phyloP scores from a whole-genome alignment of 495 filamentous ascomycete species.

The Aspergillus conjunctus region DNA sequence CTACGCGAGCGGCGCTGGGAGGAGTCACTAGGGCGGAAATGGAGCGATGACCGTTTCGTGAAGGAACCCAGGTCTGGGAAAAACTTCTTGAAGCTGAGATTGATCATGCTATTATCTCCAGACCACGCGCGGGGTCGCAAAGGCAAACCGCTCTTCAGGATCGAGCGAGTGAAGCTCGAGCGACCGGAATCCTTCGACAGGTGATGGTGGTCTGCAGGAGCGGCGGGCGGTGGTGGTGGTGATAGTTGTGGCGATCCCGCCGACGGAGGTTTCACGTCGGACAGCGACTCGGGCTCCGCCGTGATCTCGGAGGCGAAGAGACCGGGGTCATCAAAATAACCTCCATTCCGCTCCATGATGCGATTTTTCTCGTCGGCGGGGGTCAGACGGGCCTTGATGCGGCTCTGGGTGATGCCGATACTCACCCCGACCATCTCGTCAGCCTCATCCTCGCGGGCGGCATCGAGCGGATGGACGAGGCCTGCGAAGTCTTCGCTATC shows the following conservation, averaged over 20 bases:
- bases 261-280: conserved; percentile 8
- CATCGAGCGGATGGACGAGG: conserved; percentile 19
- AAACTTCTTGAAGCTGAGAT: conserved; percentile 38
- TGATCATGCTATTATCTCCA: conserved; percentile 31
- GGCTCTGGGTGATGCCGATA: conserved; percentile 70
- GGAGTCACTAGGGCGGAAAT: conserved; percentile 37
- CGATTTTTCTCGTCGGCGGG: conserved; percentile 75
- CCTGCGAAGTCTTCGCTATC: conserved; percentile 39
- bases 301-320: conserved; percentile 39
- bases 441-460: conserved; percentile 42
- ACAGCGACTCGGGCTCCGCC: conserved; percentile 37
- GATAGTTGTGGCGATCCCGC: not conserved
- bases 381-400: conserved; percentile 69
- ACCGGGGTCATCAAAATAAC: conserved; percentile 54
- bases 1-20: conserved; percentile 34
- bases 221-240: conserved; percentile 17
- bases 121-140: conserved; percentile 45
- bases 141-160: conserved; percentile 44
- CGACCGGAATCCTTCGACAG: conserved; percentile 25
- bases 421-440: conserved; percentile 77
- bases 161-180: conserved; percentile 43
- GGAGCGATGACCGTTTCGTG: conserved; percentile 52
- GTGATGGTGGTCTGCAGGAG: not conserved
- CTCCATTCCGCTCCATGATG: conserved; percentile 60
- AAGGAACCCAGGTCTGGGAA: conserved; percentile 48